These are phyloP conservation scores for Trichoderma orchidacearum DNA, from an alignment of 495 filamentous ascomycete genomes.

Conservation along the genomic window DNA sequence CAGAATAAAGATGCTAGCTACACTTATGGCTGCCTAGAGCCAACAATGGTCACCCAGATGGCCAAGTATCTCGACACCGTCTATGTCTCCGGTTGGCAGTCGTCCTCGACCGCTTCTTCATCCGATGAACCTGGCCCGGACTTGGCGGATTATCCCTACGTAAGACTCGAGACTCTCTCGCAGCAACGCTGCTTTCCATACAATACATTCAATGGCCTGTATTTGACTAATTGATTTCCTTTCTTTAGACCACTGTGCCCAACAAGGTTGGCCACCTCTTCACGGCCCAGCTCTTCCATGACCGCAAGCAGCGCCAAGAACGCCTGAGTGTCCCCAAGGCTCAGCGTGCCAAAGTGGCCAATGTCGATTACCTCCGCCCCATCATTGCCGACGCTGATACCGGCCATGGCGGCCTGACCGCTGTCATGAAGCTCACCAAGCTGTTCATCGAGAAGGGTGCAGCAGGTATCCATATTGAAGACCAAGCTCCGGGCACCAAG, in stretches of 20 bases:
- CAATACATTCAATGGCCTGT: no score
- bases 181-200: no score
- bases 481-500: slow-evolving; percentile 96
- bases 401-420: slow-evolving; percentile 91
- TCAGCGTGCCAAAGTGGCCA: slow-evolving; percentile 59
- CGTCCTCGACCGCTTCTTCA: slow-evolving; percentile 85
- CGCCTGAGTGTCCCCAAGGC: slow-evolving; percentile 65
- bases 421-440: slow-evolving; percentile 98
- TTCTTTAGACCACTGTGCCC: slow-evolving; percentile 78
- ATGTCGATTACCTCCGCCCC: slow-evolving; percentile 87
- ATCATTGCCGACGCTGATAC: slow-evolving; percentile 97
- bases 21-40: slow-evolving; percentile 95
- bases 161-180: slow-evolving; percentile 24
- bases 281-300: slow-evolving; percentile 97
- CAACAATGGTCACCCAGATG: slow-evolving; percentile 98
- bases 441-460: slow-evolving; percentile 95
- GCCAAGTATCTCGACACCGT: slow-evolving; percentile 97
- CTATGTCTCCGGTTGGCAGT: slow-evolving; percentile 98
- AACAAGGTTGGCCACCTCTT: slow-evolving; percentile 97
- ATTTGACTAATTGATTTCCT: not conserved
- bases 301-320: slow-evolving; percentile 96
- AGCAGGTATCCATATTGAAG: slow-evolving; percentile 96
- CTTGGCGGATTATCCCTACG: slow-evolving; percentile 96
- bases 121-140: slow-evolving; percentile 94
- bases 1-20: slow-evolving; percentile 75